Percentiles rank a stretch among this genome's conserved stretches.
Conservation (phyloP, 2,329 filamentous ascomycete species). For the Eutypa lata region DNA sequence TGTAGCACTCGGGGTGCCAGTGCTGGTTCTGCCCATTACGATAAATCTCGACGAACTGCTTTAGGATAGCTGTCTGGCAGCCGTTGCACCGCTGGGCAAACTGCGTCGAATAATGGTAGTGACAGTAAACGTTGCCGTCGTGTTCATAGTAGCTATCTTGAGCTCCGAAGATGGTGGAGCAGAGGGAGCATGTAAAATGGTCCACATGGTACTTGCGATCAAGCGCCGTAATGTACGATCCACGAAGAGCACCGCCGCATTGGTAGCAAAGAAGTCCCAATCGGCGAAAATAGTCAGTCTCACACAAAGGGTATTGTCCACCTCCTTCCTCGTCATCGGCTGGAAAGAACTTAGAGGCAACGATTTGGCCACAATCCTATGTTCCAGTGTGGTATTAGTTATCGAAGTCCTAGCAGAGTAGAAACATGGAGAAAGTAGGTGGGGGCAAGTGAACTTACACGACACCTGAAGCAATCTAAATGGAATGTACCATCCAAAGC, state of each 20-base stretch:
- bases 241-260: conserved; percentile 87
- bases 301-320: conserved; percentile 90
- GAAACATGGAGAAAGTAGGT: conserved; percentile 4
- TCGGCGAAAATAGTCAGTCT: conserved; percentile 94
- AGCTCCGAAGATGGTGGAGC: conserved; percentile 94
- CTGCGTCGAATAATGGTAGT: conserved; percentile 97
- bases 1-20: conserved; percentile 99
- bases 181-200: conserved; percentile 97
- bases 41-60: conserved; percentile 99
- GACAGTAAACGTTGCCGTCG: conserved; percentile 92
- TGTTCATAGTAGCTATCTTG: conserved; percentile 99
- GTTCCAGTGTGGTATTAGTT: conserved; percentile 15
- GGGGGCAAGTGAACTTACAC: conserved; percentile 56
- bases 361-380: conserved; percentile 94
- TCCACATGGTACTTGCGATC: conserved; percentile 99
- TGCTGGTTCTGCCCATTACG: conserved; percentile 97
- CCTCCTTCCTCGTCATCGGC: conserved; percentile 85
- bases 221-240: conserved; percentile 95
- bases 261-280: conserved; percentile 88
- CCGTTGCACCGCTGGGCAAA: conserved; percentile 96
- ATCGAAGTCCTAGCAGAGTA: conserved; percentile 6
- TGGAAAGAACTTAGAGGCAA: conserved; percentile 98
- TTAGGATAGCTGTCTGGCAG: conserved; percentile 93
- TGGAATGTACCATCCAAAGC: conserved; percentile 93
- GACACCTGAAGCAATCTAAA: conserved; percentile 95